Evolutionary conservation across 257 asterid genomes (phyloP), one percentile per base, ranked within the genome.

Genomic region (Eustoma russellianum): DNA sequence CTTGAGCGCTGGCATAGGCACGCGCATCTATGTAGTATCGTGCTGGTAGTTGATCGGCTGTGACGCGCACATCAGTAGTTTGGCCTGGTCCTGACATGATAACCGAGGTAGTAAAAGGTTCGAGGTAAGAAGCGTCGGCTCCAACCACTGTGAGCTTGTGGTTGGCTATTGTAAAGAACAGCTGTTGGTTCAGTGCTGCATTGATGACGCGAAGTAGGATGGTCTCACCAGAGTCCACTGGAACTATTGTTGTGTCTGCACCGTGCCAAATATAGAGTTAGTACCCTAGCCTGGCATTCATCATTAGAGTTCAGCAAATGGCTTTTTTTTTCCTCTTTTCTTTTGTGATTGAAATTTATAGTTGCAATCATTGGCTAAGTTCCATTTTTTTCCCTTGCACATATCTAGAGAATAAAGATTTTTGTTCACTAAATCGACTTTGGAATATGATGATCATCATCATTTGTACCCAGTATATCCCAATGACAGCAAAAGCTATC

Each of bases 41-140:
- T 43, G 73, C 70, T 0, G 98, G 87, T 13, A 79, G 74, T 62
- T 82, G 96, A 52, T 87, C 67, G 9, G 86, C 79, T 0, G 83
- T 82, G 69, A 91, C 68, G 3, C 87, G 82, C 44, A 91, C 95
- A 55, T 91, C 95, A 1, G 98, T 91, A 17, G 98, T 91, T 52
- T 91, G 90, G 17, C 98, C 96, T 0, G 98, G 98, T 5, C 98
- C 98, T 16, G 87, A 75, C 98, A 91, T 84, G 70, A 91, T 56
- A 47, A 82, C 86, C 1, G 86, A 68, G 64, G 98, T 84, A 56
- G 80, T 80, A 74, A 87, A 87, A 59, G 98, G 95, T 66, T 80
- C 87, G 7, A 79, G 64, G 48, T 87, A 87, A 1, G 83, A 77
- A 55, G 94, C 96, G 18, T 91, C 96, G 2, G 95, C 95, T 40